phyloP scores from a whole-genome alignment of 768 basidiomycete species.

The Clathrus columnatus region DNA sequence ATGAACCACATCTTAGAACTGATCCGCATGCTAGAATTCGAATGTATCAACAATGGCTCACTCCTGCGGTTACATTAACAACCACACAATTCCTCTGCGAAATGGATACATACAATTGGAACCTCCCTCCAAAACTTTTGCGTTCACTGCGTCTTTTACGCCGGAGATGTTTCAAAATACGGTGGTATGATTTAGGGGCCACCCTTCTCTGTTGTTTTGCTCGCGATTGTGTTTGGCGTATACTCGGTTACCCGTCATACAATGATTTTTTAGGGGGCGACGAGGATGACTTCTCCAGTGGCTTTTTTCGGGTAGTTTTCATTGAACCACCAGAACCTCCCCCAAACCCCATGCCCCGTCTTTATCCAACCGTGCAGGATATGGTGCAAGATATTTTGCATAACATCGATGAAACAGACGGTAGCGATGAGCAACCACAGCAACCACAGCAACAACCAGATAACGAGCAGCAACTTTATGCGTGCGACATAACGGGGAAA shows the following conservation, averaged over 20 bases:
- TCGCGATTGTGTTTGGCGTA: neutral
- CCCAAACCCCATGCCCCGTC: neutral
- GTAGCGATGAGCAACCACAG: neutral
- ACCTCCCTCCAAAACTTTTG: neutral
- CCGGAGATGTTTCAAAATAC: constrained; percentile 5
- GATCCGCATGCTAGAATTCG: neutral
- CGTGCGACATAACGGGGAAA: constrained; percentile 3
- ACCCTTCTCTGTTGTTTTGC: constrained; percentile 2
- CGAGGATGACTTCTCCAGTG: neutral
- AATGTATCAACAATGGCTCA: neutral
- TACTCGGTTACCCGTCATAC: neutral
- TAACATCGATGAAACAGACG: neutral
- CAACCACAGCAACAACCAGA: too few relatives aligned
- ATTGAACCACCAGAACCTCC: neutral
- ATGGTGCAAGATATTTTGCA: constrained; percentile 3
- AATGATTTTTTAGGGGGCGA: neutral
- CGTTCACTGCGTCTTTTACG: neutral
- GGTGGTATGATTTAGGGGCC: constrained; percentile 8
- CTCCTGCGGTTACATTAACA: neutral
- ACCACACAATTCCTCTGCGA: constrained; percentile 1
- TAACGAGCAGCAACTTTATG: constrained; percentile 4
- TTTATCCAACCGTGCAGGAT: neutral
- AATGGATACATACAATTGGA: neutral
- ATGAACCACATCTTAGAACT: neutral
- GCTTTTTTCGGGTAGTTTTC: neutral